Base-by-base conservation (phyloP, 768 basidiomycete species). In the Naganishia friedmannii region DNA sequence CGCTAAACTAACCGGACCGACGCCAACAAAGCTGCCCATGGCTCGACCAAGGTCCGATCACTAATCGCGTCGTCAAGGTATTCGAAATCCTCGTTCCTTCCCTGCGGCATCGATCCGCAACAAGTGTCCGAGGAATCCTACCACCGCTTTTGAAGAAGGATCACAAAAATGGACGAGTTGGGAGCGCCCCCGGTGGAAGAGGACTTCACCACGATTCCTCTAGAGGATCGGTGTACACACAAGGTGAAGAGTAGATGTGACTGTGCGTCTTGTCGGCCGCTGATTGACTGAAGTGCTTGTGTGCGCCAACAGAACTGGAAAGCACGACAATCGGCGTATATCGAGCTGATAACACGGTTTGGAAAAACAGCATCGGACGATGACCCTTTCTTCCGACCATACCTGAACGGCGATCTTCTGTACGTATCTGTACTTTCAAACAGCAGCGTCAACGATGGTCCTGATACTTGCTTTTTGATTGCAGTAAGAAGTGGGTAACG, bases 331-430 rank as follows among this genome's bases (percentile, higher is more conserved):
- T 92, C 88, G 80, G 96, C 87, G 72, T 99, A 98, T 81, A 90
- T 92, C 78, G 82, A 89, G 26, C 87, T 98, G 73, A 87, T 89
- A 83, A 89, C 90, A 82, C 88, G 86, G 69, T 96, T 96, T 80
- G 88, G 88, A 77, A 89, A 87, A 53, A 93, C 93, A 58, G 89
- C 89, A 75, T 93, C 92, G 57, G 95, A 98, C 79, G 87, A 87
- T 74, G 95, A 97, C 85, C 92, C 93, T 57, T 90, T 90, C 31
- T 98, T 99, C 85, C 88, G 87, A 75, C 91, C 92, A 15, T 98
- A 93, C 81, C 78, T 90, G 81, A 89, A 89, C 74, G 83, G 87
- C 34, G 88, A 90, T 78, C 82, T 89, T 32, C 86, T 94, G 76
- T 77, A 39, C 48, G 79, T 72, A 7, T 3, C 37, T n/a, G 9